phyloP scores from a whole-genome alignment of 164 flowering plant genomes.

The Stephania cephalantha region DNA sequence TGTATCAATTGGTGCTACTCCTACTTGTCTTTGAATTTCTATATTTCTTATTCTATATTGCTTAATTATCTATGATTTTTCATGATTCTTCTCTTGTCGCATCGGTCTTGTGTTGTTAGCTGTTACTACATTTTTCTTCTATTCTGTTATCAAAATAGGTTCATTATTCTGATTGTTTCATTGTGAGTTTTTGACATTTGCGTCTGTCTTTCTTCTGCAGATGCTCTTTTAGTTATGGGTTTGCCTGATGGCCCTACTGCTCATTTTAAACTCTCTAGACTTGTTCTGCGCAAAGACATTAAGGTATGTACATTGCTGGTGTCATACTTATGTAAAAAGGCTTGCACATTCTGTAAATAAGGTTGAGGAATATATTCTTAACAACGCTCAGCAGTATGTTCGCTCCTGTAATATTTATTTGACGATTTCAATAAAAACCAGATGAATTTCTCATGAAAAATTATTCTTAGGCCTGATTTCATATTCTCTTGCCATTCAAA shows the following conservation, averaged over 20 bases:
- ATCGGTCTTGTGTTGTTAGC: background rate
- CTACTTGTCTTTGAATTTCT: too few relatives aligned
- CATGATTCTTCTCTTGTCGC: background rate
- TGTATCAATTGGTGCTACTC: too few relatives aligned
- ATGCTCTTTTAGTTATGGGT: slow-evolving; percentile 72
- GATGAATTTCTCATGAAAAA: background rate
- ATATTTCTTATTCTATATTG: too few relatives aligned
- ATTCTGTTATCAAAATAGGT: background rate
- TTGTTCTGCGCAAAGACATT: slow-evolving; percentile 78
- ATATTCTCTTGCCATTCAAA: background rate
- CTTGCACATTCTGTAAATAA: background rate
- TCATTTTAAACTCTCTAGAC: slow-evolving; percentile 85
- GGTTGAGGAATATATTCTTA: background rate
- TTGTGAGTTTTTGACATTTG: background rate
- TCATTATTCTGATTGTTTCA: background rate
- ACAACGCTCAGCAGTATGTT: background rate
- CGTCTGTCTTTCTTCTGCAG: slow-evolving; percentile 26
- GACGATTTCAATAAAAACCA: background rate
- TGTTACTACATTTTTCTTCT: background rate
- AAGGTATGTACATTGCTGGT: slow-evolving; percentile 41
- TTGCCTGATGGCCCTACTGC: slow-evolving; percentile 96
- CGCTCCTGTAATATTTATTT: background rate
- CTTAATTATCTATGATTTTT: background rate
- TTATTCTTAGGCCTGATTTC: background rate
- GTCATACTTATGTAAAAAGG: background rate